A percentile compares a stretch with the other conserved stretches of the same genome.
phyloP scores from a whole-genome alignment of 805 yeast species.

The Pichia nanzhaoensis region DNA sequence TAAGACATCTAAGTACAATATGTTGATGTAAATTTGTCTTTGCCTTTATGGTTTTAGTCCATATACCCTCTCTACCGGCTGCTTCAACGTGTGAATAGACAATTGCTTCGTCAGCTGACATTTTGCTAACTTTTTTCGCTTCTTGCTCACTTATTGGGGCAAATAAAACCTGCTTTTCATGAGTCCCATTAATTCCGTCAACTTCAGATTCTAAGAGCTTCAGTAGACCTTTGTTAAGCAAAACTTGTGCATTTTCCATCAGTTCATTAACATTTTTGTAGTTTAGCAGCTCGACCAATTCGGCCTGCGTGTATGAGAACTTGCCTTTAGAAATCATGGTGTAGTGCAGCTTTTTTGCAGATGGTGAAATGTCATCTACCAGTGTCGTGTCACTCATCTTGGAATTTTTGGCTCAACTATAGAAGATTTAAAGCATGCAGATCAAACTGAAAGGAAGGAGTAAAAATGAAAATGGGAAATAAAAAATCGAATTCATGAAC shows the following conservation, averaged over 20 bases:
- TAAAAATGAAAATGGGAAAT: neutral
- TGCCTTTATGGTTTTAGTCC: constrained; percentile 89
- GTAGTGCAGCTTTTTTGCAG: constrained; percentile 52
- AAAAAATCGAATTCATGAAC: neutral
- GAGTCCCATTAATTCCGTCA: constrained; percentile 16
- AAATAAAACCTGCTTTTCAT: constrained; percentile 47
- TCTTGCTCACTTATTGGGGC: constrained; percentile 68
- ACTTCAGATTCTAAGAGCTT: constrained; percentile 59
- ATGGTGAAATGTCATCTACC: constrained; percentile 12
- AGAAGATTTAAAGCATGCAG: no score
- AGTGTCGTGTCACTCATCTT: constrained; percentile 10
- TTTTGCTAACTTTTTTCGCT: constrained; percentile 67
- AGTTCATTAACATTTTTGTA: constrained; percentile 36
- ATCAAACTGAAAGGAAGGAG: no score
- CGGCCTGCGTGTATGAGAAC: constrained; percentile 59
- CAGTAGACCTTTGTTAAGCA: constrained; percentile 45
- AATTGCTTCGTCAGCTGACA: constrained; percentile 85
- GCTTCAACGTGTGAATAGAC: constrained; percentile 89
- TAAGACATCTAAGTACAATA: constrained; percentile 78
- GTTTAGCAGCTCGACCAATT: constrained; percentile 47
- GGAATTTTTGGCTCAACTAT: no score
- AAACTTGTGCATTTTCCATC: constrained; percentile 39
- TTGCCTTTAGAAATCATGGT: constrained; percentile 51
- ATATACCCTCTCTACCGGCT: constrained; percentile 89
- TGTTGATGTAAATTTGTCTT: constrained; percentile 87